Conservation (phyloP, 208 protist species). For the Crithidia acanthocephali region DNA sequence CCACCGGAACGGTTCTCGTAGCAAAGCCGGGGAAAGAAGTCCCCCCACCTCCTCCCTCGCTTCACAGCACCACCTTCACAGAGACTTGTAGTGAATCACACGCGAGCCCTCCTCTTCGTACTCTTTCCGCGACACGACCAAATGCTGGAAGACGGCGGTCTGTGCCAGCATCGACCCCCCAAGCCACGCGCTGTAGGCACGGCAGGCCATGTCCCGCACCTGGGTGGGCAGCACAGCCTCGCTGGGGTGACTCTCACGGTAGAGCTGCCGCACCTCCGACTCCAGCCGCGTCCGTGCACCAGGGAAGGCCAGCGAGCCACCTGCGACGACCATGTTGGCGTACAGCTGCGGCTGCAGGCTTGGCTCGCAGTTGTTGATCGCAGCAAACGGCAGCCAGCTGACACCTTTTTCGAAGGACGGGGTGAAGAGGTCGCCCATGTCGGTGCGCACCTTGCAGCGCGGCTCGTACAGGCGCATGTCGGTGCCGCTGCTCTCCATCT, state of each 20-base stretch:
- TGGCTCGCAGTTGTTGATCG: slow-evolving; percentile 93
- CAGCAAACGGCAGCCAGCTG: slow-evolving; percentile 89
- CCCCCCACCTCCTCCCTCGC: background rate
- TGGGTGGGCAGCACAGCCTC: slow-evolving; percentile 82
- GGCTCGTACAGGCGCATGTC: slow-evolving; percentile 61
- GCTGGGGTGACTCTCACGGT: slow-evolving; percentile 81
- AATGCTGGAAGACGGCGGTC: slow-evolving; percentile 87
- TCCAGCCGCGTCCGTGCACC: slow-evolving; percentile 85
- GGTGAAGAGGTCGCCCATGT: slow-evolving; percentile 82
- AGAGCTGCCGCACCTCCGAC: slow-evolving; percentile 89
- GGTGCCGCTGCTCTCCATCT: slow-evolving; percentile 22
- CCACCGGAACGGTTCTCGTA: too few species aligned
- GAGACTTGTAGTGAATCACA: slow-evolving; percentile 89
- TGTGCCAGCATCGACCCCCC: slow-evolving; percentile 85
- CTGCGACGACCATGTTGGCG: slow-evolving; percentile 93
- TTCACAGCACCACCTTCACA: slow-evolving; percentile 36
- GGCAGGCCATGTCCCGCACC: slow-evolving; percentile 71
- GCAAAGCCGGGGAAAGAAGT: too few species aligned
- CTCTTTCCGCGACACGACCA: slow-evolving; percentile 81
- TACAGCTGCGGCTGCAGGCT: slow-evolving; percentile 91
- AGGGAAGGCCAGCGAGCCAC: slow-evolving; percentile 89
- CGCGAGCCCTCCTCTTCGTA: slow-evolving; percentile 87
- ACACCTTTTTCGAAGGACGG: slow-evolving; percentile 90
- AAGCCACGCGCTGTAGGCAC: slow-evolving; percentile 85
- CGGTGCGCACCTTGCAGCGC: slow-evolving; percentile 75